These are phyloP conservation scores for Acer saccharum DNA, from an alignment of 345 rosid species.

Conservation along the genomic window DNA sequence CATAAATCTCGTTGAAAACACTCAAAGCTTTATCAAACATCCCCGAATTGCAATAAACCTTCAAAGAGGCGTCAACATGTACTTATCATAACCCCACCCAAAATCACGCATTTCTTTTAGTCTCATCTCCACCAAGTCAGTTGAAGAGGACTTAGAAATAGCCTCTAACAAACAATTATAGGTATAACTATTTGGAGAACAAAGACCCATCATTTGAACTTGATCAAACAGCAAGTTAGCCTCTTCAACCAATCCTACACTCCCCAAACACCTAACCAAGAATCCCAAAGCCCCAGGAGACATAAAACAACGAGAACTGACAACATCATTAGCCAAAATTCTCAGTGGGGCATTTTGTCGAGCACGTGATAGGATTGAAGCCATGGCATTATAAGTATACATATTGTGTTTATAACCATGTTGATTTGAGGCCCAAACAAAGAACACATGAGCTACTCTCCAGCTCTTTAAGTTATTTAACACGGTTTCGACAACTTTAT, in stretches of 20 bases:
- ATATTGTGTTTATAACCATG: constrained; percentile 60
- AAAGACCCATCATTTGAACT: constrained; percentile 53
- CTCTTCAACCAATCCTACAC: constrained; percentile 62
- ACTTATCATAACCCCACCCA: constrained; percentile 60
- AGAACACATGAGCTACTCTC: constrained; percentile 59
- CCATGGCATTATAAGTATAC: constrained; percentile 86
- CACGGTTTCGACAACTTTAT: constrained; percentile 67
- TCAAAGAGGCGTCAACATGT: constrained; percentile 78
- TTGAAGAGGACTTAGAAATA: constrained; percentile 50
- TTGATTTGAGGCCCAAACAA: constrained; percentile 69
- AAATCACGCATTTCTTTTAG: constrained; percentile 63
- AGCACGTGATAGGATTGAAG: constrained; percentile 84
- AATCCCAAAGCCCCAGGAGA: constrained; percentile 82
- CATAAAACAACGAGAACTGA: constrained; percentile 59
- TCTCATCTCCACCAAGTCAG: constrained; percentile 63
- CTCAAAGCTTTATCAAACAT: constrained; percentile 51
- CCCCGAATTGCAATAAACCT: constrained; percentile 64
- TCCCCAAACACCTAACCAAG: constrained; percentile 75
- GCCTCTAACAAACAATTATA: constrained; percentile 87
- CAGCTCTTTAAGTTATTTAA: constrained; percentile 54
- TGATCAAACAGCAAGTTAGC: constrained; percentile 72
- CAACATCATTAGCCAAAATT: constrained; percentile 43
- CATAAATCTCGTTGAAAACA: constrained; percentile 55
- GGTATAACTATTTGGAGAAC: constrained; percentile 63
- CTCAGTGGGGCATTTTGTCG: constrained; percentile 81